Percentiles rank a stretch among this genome's conserved stretches.
phyloP scores from a whole-genome alignment of 2,329 filamentous ascomycete genomes.

The Stagonosporopsis tanaceti region DNA sequence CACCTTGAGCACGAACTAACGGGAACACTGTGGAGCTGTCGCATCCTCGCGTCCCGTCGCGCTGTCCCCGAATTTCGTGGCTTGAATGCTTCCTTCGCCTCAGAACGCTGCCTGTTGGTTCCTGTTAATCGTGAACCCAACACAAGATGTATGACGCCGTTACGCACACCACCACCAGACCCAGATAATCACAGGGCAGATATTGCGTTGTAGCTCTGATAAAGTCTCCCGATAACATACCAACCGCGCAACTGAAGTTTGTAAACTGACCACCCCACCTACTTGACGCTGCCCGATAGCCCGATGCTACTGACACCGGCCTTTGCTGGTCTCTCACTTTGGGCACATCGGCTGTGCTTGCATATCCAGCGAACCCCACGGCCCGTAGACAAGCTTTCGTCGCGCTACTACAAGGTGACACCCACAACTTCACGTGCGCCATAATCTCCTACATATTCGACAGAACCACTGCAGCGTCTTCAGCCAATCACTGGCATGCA shows the following conservation, averaged over 20 bases:
- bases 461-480: conserved; percentile 22
- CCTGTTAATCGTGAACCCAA: conserved; percentile 10
- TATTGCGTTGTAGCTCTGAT: conserved; percentile 7
- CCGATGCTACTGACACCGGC: conserved; percentile 14
- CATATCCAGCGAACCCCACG: conserved; percentile 14
- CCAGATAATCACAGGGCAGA: conserved; percentile 16
- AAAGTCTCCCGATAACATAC: background rate
- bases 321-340: conserved; percentile 4
- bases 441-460: conserved; percentile 26
- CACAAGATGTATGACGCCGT: conserved; percentile 34
- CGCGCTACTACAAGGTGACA: conserved; percentile 19
- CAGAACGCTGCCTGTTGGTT: conserved; percentile 10
- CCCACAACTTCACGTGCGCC: conserved; percentile 35
- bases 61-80: conserved; percentile 13
- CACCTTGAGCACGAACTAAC: conserved; percentile 22
- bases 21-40: conserved; percentile 22
- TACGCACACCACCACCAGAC: conserved; percentile 14
- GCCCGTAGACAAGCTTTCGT: conserved; percentile 12
- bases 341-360: conserved; percentile 7
- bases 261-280: conserved; percentile 8
- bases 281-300: conserved; percentile 21
- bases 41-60: conserved; percentile 15
- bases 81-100: conserved; percentile 5
- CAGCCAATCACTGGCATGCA: conserved; percentile 43
- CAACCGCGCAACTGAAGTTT: conserved; percentile 3